Evolutionary conservation across 352 stramenopile genomes (phyloP).

Genomic region (Globisporangium spiculum): DNA sequence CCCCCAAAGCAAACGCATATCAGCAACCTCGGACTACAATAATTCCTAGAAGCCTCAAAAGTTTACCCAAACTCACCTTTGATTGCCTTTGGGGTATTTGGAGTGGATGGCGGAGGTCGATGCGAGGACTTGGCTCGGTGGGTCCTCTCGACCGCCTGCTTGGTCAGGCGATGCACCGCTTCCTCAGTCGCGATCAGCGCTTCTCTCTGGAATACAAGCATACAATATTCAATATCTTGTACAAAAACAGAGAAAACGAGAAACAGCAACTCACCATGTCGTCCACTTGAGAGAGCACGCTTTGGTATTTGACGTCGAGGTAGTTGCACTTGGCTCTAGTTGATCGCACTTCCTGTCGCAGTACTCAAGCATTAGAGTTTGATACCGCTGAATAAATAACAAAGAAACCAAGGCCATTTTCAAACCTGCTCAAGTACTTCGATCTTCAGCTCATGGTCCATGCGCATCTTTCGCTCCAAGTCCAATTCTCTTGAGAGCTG

Average conservation of each 20-base stretch:
- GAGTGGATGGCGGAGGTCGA: slow-evolving; percentile 19
- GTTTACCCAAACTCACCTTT: background rate
- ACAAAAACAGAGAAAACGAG: no score
- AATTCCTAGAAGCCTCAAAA: background rate
- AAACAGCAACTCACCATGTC: slow-evolving; percentile 17
- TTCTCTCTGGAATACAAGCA: slow-evolving; percentile 20
- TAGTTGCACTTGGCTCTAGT: slow-evolving; percentile 40
- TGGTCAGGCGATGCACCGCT: slow-evolving; percentile 29
- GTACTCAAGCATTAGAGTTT: background rate
- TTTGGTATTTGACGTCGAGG: slow-evolving; percentile 39
- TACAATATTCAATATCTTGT: no score
- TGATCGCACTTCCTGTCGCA: slow-evolving; percentile 32
- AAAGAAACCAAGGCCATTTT: background rate
- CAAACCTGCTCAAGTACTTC: slow-evolving; percentile 28
- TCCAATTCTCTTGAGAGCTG: slow-evolving; percentile 33
- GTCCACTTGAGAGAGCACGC: slow-evolving; percentile 28
- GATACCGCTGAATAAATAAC: background rate
- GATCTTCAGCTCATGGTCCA: slow-evolving; percentile 35
- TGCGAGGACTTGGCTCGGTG: slow-evolving; percentile 12
- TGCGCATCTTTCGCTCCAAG: slow-evolving; percentile 25
- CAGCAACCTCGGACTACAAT: background rate
- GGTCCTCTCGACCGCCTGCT: slow-evolving; percentile 24
- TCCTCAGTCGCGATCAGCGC: slow-evolving; percentile 31
- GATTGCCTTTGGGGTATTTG: slow-evolving; percentile 21
- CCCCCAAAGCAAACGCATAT: background rate